These are phyloP conservation scores for Globisporangium splendens DNA, from an alignment of 352 stramenopile species.

Conservation along the genomic window DNA sequence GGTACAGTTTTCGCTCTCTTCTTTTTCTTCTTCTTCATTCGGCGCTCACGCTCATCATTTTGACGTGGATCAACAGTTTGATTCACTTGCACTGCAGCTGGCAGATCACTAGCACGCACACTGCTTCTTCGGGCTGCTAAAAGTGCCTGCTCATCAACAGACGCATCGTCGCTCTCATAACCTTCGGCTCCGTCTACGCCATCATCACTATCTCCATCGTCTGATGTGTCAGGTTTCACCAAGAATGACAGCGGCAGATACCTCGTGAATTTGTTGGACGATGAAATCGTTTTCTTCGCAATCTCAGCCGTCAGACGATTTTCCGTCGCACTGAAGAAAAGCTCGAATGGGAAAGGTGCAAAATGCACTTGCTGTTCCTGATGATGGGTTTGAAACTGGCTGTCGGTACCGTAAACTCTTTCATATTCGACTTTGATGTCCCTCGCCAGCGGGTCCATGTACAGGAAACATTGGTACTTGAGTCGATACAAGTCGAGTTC, in stretches of 20 bases:
- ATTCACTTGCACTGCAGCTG: slow-evolving; percentile 11
- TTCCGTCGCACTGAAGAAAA: slow-evolving; percentile 62
- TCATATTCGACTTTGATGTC: slow-evolving; percentile 55
- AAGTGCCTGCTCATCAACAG: slow-evolving; percentile 43
- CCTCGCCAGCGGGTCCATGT: slow-evolving; percentile 69
- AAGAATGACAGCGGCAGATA: slow-evolving; percentile 81
- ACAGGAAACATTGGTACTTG: slow-evolving; percentile 79
- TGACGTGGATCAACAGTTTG: slow-evolving; percentile 32
- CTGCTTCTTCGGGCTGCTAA: slow-evolving; percentile 24
- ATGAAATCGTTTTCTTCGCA: slow-evolving; percentile 74
- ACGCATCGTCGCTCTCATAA: slow-evolving; percentile 73
- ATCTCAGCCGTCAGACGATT: slow-evolving; percentile 63
- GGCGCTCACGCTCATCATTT: slow-evolving; percentile 24
- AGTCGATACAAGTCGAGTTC: slow-evolving; percentile 72
- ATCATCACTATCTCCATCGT: slow-evolving; percentile 60
- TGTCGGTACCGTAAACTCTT: slow-evolving; percentile 14
- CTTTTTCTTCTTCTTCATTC: slow-evolving; percentile 62
- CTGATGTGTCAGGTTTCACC: slow-evolving; percentile 68
- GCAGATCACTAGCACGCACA: slow-evolving; percentile 14
- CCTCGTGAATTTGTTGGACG: slow-evolving; percentile 72
- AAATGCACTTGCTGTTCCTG: slow-evolving; percentile 24
- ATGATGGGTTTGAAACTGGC: slow-evolving; percentile 21
- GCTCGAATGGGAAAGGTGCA: slow-evolving; percentile 71
- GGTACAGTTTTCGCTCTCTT: slow-evolving; percentile 64
- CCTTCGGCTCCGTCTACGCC: slow-evolving; percentile 45